Conservation (phyloP, 805 yeast species). For the Saccharomycopsis oosterbeekiorum region DNA sequence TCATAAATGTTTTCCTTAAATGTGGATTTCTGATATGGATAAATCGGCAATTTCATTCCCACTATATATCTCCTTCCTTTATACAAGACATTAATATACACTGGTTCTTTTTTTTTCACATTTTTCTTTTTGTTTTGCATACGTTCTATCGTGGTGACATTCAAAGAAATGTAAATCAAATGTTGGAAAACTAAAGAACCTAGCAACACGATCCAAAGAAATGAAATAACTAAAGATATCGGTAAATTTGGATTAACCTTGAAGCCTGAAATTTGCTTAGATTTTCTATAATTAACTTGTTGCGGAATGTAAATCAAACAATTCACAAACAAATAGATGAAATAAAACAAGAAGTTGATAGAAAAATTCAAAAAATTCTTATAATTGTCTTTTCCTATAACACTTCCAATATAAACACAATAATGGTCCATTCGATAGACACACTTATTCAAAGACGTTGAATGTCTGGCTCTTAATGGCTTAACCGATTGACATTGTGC, state of each 20-base stretch:
- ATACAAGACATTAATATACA: conserved; percentile 8
- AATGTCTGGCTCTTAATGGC: conserved; percentile 62
- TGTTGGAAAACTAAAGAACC: conserved; percentile 12
- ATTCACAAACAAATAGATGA: conserved; percentile 10
- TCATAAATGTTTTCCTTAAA: conserved; percentile 8
- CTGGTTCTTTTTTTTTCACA: not conserved
- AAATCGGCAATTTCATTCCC: not conserved
- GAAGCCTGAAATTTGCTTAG: not conserved
- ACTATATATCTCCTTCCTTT: conserved; percentile 7
- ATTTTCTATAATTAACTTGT: conserved; percentile 6
- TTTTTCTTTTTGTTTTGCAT: not conserved
- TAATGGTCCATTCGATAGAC: conserved; percentile 75
- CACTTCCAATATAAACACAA: conserved; percentile 68
- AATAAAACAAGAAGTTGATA: conserved; percentile 6
- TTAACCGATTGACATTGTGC: conserved; percentile 55
- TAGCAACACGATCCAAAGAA: conserved; percentile 9
- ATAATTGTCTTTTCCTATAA: conserved; percentile 62
- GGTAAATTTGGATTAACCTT: conserved; percentile 15
- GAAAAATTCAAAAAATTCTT: conserved; percentile 12
- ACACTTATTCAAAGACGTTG: conserved; percentile 44
- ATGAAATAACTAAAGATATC: conserved; percentile 1
- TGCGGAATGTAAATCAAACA: conserved; percentile 6
- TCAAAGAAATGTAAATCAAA: conserved; percentile 5
- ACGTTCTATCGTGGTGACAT: conserved; percentile 17
- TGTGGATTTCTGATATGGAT: conserved; percentile 13